Evolutionary conservation across 163 green algal genomes (phyloP).

Genomic region (Prototheca wickerhamii): DNA sequence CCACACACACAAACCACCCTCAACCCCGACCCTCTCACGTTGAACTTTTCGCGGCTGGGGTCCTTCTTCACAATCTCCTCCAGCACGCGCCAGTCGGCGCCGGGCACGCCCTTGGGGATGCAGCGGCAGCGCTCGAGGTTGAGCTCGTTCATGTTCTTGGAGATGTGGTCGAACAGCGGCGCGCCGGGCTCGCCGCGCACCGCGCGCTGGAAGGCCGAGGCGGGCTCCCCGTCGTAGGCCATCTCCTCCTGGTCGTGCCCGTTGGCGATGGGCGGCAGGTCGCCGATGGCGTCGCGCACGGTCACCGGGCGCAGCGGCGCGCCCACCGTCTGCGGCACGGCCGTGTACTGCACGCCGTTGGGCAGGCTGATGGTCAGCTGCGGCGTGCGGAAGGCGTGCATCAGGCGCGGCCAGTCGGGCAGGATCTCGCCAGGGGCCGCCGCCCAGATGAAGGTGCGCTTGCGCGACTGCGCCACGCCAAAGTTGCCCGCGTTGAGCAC

Average conservation of each 20-base stretch:
- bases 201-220: slow-evolving; percentile 71
- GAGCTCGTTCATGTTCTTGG: slow-evolving; percentile 94
- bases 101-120: slow-evolving; percentile 84
- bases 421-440: slow-evolving; percentile 73
- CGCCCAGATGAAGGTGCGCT: slow-evolving; percentile 95
- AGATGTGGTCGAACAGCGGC: slow-evolving; percentile 78
- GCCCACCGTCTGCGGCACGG: slow-evolving; percentile 53
- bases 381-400: slow-evolving; percentile 77
- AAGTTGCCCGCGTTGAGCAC: slow-evolving; percentile 94
- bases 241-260: slow-evolving; percentile 51
- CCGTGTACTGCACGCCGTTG: slow-evolving; percentile 58
- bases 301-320: slow-evolving; percentile 82
- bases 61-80: slow-evolving; percentile 64
- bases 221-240: slow-evolving; percentile 46
- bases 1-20: too few relatives aligned
- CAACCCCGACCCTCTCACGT: slow-evolving; percentile 29
- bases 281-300: slow-evolving; percentile 83
- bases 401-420: slow-evolving; percentile 75
- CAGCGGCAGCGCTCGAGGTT: slow-evolving; percentile 89
- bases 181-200: slow-evolving; percentile 49
- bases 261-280: slow-evolving; percentile 83
- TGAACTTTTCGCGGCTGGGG: slow-evolving; percentile 52
- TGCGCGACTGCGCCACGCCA: slow-evolving; percentile 86
- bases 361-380: slow-evolving; percentile 89
- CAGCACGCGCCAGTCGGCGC: slow-evolving; percentile 89